Percentiles rank a stretch among this genome's conserved stretches.
Evolutionary conservation across 164 flowering plant genomes (phyloP).

Genomic region (Litsea cubeba): DNA sequence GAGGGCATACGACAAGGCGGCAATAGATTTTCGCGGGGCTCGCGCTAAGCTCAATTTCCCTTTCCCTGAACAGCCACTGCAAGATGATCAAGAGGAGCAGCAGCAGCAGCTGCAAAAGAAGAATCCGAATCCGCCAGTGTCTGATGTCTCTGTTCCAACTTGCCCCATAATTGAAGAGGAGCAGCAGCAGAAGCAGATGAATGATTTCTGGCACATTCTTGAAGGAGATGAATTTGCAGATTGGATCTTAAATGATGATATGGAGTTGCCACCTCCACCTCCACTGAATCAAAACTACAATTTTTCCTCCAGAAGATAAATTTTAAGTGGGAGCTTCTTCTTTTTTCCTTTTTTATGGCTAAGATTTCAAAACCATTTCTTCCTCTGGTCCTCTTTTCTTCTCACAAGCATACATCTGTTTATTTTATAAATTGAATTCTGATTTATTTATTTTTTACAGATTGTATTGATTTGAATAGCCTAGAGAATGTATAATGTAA

Average conservation of each 20-base stretch:
- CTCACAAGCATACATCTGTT: no score
- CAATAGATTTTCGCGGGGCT: constrained; percentile 10
- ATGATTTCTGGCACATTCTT: neutral
- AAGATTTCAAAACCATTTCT: no score
- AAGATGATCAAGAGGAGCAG: neutral
- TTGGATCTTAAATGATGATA: neutral
- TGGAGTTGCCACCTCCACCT: neutral
- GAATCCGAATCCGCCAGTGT: neutral
- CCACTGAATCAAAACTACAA: no score
- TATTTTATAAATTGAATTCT: no score
- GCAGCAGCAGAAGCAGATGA: neutral
- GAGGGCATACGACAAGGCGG: constrained; percentile 7
- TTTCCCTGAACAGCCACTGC: neutral
- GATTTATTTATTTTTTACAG: no score
- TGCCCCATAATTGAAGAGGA: neutral
- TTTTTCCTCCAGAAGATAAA: no score
- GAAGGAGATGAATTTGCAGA: neutral
- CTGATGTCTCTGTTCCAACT: neutral
- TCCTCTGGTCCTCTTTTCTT: no score
- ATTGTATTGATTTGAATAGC: no score
- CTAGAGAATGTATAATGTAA: no score
- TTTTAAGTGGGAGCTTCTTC: no score
- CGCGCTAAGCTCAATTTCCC: constrained; percentile 13
- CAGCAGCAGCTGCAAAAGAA: neutral
- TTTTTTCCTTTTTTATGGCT: no score